Evolutionary conservation across 306 rosid species (phyloP), one percentile per base, ranked within the genome.

Genomic region (Malus domestica): DNA sequence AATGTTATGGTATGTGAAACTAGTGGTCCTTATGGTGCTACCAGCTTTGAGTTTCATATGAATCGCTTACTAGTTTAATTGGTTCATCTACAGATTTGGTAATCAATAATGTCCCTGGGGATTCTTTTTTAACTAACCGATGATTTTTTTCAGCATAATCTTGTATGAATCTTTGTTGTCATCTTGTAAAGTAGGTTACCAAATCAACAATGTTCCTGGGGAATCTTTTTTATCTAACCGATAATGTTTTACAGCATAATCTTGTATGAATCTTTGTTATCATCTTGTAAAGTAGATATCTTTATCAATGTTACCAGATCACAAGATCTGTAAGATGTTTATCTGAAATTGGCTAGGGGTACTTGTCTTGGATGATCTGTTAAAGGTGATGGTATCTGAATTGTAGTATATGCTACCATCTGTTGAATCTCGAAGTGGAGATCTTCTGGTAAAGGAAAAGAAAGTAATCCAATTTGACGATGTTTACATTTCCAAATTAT

Each of bases 1-100:
- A 92, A 95, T 80, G 80, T 92, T 80, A 90, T 93, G 42, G 97
- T 90, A 89, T 64, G 89, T 42, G 59, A 60, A 46, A 55, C 18
- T 46, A 46, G 16, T 46, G 52, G 18, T 46, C 19, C 18, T 46
- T 46, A 20, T n/a, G 16, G 58, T 76, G 68, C 22, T 12, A 61
- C 6, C 10, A 58, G 18, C 49, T 33, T 57, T 72, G 35, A 22
- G 20, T 72, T 38, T 59, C 40, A 35, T 72, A 38, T 2, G 52
- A 38, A 72, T 38, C 15, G 52, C 55, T 55, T 54, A 12, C 75
- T 18, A 57, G 15, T 27, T 59, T 14, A 9, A 15, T 8, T 49
- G 35, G 58, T 72, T 72, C 23, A 3, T 72, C 22, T 57, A 30
- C 44, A 57, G 52, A 22, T 72, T 13, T 72, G 49, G 35, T 57